A percentile compares a stretch with the other conserved stretches of the same genome.
Conservation (phyloP, 2,329 filamentous ascomycete species). For the Lithohypha guttulata region DNA sequence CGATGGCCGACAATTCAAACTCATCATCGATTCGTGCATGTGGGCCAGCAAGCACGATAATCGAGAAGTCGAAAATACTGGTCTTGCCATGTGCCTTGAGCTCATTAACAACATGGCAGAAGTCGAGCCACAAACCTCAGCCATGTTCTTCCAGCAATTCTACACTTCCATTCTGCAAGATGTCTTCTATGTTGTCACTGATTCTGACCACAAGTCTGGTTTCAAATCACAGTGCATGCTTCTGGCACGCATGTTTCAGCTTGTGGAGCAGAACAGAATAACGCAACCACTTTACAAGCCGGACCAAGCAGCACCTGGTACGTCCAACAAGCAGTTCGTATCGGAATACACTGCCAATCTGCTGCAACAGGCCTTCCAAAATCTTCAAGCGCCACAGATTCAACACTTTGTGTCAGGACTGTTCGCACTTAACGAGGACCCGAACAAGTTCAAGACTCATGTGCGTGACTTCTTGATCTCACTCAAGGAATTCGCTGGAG, state of each 20-base stretch:
- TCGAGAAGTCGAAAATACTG: conserved; percentile 89
- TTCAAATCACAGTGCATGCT: conserved; percentile 97
- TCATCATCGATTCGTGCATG: conserved; percentile 97
- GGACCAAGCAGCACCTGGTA: conserved; percentile 73
- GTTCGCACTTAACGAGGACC: conserved; percentile 77
- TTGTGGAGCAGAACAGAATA: conserved; percentile 82
- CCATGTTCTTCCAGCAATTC: conserved; percentile 96
- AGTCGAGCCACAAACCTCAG: conserved; percentile 72
- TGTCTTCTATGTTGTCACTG: conserved; percentile 94
- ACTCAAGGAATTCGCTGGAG: conserved; percentile 89
- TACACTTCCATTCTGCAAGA: conserved; percentile 93
- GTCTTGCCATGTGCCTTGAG: conserved; percentile 95
- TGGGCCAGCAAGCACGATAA: conserved; percentile 99
- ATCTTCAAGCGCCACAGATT: conserved; percentile 83
- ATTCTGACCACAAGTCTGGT: conserved; percentile 95
- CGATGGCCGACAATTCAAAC: conserved; percentile 95
- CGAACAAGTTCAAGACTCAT: conserved; percentile 90
- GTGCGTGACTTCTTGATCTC: conserved; percentile 95
- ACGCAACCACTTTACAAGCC: conserved; percentile 79
- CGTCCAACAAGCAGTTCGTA: conserved; percentile 82
- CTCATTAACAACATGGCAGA: conserved; percentile 96
- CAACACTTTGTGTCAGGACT: conserved; percentile 79
- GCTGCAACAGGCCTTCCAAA: conserved; percentile 82
- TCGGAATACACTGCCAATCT: conserved; percentile 76
- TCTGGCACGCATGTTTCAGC: conserved; percentile 90